Conservation (phyloP, 1,284 basidiomycete species). For the Apiotrichum sp. region DNA sequence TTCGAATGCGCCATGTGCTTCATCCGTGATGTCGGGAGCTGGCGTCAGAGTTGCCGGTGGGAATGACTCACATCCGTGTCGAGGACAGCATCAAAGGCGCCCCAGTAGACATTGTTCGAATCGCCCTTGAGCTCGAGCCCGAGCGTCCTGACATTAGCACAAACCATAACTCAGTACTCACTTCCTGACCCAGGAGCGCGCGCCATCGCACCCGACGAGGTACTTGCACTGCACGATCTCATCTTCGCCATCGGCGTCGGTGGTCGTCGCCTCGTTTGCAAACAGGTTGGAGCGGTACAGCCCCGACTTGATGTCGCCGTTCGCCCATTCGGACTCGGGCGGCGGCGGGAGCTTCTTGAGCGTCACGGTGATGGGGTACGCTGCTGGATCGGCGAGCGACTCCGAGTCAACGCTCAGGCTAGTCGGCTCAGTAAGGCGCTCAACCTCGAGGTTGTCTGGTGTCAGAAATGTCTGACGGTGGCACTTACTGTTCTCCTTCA, state of each 20-base stretch:
- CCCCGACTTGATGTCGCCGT: conserved; percentile 21
- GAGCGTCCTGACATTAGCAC: conserved; percentile 14
- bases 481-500: conserved; percentile 16
- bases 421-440: conserved; percentile 23
- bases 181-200: conserved; percentile 22
- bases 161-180: not conserved
- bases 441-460: conserved; percentile 23
- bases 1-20: conserved; percentile 36
- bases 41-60: not conserved
- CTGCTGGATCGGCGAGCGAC: conserved; percentile 15
- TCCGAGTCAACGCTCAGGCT: conserved; percentile 13
- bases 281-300: conserved; percentile 35
- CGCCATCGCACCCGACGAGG: conserved; percentile 29
- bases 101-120: conserved; percentile 42
- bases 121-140: conserved; percentile 39
- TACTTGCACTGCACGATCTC: conserved; percentile 26
- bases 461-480: too few species aligned
- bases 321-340: conserved; percentile 12
- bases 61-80: conserved; percentile 9
- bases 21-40: conserved; percentile 24
- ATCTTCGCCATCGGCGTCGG: conserved; percentile 24
- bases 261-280: conserved; percentile 17
- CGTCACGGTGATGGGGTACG: conserved; percentile 29
- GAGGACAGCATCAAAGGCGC: conserved; percentile 32
- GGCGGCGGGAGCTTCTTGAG: conserved; percentile 22